These are phyloP conservation scores for Mimosa bimucronata DNA, from an alignment of 306 rosid species.

Conservation along the genomic window DNA sequence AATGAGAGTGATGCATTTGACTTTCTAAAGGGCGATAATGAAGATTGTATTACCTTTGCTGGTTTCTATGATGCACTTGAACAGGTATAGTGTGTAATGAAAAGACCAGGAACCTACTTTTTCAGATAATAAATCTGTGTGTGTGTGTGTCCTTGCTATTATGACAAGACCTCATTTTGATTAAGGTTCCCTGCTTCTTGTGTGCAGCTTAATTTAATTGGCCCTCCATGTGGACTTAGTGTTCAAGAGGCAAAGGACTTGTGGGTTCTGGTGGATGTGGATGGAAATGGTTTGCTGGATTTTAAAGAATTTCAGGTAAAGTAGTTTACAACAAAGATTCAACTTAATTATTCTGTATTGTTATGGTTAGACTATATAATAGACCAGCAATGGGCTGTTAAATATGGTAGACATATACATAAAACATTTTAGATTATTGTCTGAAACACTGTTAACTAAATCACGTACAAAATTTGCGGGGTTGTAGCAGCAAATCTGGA, in stretches of 20 bases:
- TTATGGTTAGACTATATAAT: not conserved
- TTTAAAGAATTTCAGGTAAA: constrained; percentile 70
- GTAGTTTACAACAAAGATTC: constrained; percentile 14
- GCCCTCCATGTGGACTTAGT: constrained; percentile 70
- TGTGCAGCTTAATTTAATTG: constrained; percentile 72
- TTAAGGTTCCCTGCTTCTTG: not conserved
- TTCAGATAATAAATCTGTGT: not conserved
- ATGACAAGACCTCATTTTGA: constrained; percentile 22
- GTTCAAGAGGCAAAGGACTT: constrained; percentile 68
- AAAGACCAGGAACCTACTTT: constrained; percentile 5
- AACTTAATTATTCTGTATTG: not conserved
- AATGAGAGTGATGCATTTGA: constrained; percentile 73
- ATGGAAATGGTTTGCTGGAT: constrained; percentile 68
- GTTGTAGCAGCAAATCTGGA: constrained; percentile 86
- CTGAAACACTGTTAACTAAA: constrained; percentile 18
- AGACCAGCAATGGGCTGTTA: not conserved
- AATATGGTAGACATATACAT: too few species aligned
- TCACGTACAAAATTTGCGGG: constrained; percentile 31
- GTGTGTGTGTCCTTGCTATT: not conserved
- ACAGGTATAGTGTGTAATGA: constrained; percentile 47
- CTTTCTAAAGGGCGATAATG: constrained; percentile 69
- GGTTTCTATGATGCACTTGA: constrained; percentile 81
- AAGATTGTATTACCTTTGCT: constrained; percentile 66
- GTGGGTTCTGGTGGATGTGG: constrained; percentile 72
- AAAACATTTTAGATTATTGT: not conserved